Conservation (phyloP, 2,329 filamentous ascomycete genomes). For the Byssothecium circinans region DNA sequence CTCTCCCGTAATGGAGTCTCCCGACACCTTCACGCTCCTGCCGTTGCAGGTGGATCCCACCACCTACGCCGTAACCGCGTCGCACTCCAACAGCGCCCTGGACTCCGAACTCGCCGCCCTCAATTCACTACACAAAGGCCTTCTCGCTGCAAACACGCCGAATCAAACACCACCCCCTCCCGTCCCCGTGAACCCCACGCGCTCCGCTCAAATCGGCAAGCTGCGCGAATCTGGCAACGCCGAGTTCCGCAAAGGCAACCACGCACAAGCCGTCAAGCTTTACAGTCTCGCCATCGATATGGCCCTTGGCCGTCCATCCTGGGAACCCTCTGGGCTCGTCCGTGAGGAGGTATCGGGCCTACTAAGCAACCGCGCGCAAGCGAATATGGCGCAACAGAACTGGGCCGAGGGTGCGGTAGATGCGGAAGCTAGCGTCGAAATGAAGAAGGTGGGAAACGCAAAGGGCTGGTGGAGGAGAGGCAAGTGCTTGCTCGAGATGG, state of each 20-base stretch:
- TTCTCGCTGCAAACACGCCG: conserved; percentile 67
- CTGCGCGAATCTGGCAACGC: conserved; percentile 85
- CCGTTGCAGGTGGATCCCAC: conserved; percentile 79
- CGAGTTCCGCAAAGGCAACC: conserved; percentile 76
- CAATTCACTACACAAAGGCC: conserved; percentile 74
- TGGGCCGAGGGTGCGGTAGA: conserved; percentile 90
- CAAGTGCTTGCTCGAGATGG: conserved; percentile 88
- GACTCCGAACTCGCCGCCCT: conserved; percentile 63
- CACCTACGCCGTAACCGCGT: conserved; percentile 69
- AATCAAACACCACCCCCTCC: conserved; percentile 77
- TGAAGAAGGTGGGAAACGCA: conserved; percentile 81
- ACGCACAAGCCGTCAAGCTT: conserved; percentile 74
- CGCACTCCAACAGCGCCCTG: conserved; percentile 44
- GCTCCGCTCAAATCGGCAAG: conserved; percentile 83
- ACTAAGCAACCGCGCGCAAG: conserved; percentile 86
- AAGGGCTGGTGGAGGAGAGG: conserved; percentile 95
- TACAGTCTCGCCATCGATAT: conserved; percentile 89
- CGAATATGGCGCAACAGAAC: conserved; percentile 76
- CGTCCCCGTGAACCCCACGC: conserved; percentile 89
- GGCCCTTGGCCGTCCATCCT: conserved; percentile 77
- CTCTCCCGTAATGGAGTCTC: conserved; percentile 35
- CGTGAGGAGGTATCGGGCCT: conserved; percentile 80
- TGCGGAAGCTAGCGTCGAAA: conserved; percentile 84
- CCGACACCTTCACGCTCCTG: conserved; percentile 76
- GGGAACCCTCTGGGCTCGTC: conserved; percentile 84